These are phyloP conservation scores for Phytophthora foliorum DNA, from an alignment of 352 stramenopile genomes.

Conservation along the genomic window DNA sequence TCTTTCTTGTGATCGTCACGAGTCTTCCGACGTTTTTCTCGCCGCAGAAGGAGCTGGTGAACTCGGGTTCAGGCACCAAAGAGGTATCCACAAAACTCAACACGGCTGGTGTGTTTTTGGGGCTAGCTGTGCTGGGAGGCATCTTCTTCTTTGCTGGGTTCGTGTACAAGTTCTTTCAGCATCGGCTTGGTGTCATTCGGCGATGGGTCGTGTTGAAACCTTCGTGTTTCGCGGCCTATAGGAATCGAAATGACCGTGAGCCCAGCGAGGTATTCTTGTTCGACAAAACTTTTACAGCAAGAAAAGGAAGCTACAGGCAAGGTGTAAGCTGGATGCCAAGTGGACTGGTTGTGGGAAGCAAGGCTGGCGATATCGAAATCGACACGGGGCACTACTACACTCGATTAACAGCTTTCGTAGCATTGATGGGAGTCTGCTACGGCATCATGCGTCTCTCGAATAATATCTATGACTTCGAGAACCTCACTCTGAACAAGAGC, in stretches of 20 bases:
- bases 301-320: slow-evolving; percentile 84
- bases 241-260: slow-evolving; percentile 76
- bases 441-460: slow-evolving; percentile 70
- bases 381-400: slow-evolving; percentile 91
- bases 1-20: slow-evolving; percentile 79
- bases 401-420: slow-evolving; percentile 70
- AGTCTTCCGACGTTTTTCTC: slow-evolving; percentile 76
- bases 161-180: slow-evolving; percentile 92
- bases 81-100: slow-evolving; percentile 63
- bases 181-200: slow-evolving; percentile 85
- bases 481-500: slow-evolving; percentile 41
- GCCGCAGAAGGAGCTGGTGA: slow-evolving; percentile 68
- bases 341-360: slow-evolving; percentile 81
- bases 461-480: slow-evolving; percentile 69
- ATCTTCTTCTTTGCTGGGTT: slow-evolving; percentile 81
- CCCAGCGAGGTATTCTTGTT: slow-evolving; percentile 90
- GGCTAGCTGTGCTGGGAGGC: slow-evolving; percentile 54
- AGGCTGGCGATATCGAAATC: slow-evolving; percentile 86
- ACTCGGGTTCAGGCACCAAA: slow-evolving; percentile 39
- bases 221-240: slow-evolving; percentile 86
- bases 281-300: slow-evolving; percentile 83
- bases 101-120: slow-evolving; percentile 62
- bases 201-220: slow-evolving; percentile 91
- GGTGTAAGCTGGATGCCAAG: slow-evolving; percentile 91
- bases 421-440: slow-evolving; percentile 74